Conservation (phyloP, 129 eudicot species). For the Rutidosis leptorrhynchoides region DNA sequence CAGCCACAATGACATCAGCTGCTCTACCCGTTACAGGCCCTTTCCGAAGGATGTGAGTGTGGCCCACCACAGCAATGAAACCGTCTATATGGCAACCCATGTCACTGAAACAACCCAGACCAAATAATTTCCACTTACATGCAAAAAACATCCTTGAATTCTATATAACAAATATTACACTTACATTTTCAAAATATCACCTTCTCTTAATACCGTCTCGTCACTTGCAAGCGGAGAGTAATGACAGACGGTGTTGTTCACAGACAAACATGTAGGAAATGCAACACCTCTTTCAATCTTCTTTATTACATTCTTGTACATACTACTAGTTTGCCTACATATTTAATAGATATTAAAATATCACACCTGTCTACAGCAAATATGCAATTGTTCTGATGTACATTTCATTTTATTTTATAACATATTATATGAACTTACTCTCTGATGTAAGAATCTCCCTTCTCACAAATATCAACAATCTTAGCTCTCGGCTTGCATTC, state of each 20-base stretch:
- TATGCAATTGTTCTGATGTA: neutral
- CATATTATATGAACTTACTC: constrained; percentile 43
- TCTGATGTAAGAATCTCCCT: constrained; percentile 72
- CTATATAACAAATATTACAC: constrained; percentile 3
- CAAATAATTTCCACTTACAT: neutral
- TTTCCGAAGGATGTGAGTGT: constrained; percentile 79
- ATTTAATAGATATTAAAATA: neutral
- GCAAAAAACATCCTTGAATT: neutral
- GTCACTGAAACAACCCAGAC: constrained; percentile 54
- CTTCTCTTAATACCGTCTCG: constrained; percentile 76
- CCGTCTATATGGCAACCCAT: constrained; percentile 98
- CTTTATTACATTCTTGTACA: constrained; percentile 95
- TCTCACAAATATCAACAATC: constrained; percentile 91
- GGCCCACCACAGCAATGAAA: constrained; percentile 88
- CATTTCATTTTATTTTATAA: too few relatives aligned
- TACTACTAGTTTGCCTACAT: constrained; percentile 75
- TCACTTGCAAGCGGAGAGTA: constrained; percentile 87
- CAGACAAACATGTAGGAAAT: constrained; percentile 90
- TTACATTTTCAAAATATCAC: constrained; percentile 87
- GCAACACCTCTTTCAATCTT: constrained; percentile 93
- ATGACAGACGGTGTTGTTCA: constrained; percentile 82
- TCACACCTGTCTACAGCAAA: neutral
- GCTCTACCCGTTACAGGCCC: constrained; percentile 85
- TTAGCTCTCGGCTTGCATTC: constrained; percentile 90
- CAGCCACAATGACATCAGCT: constrained; percentile 91